Base-by-base conservation (phyloP, 1,284 basidiomycete species). In the Gomphus sp. region DNA sequence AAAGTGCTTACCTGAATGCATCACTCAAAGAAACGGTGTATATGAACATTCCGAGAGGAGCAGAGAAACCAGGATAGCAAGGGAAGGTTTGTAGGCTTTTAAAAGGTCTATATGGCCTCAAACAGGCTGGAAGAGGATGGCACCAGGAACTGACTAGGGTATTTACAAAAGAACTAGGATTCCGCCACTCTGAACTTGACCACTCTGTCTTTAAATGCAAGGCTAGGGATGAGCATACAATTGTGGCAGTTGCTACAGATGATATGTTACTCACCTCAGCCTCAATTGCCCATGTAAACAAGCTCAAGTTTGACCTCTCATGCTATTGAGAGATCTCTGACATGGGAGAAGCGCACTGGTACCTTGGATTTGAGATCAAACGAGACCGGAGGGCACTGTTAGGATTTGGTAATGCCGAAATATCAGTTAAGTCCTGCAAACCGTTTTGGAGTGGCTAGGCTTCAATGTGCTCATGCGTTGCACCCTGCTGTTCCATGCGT, bases 361-460 rank as follows among this genome's bases (percentile, higher is more conserved):
- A 72, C 0, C 64, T 71, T 0, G 69, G 67, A 0, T 66, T 69
- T 41, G 58, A 72, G 53, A 62, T 72, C 37, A 58, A 36, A 4
- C 55, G 61, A 0, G 61, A 70, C 52, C 44, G 58, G 0, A 55
- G 58, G 1, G 34, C 39, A 2, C n/a, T n/a, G n/a, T n/a, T n/a
- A n/a, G n/a, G n/a, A n/a, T n/a, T n/a, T n/a, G n/a, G n/a, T n/a
- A n/a, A n/a, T n/a, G n/a, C n/a, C n/a, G n/a, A n/a, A n/a, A n/a
- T n/a, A n/a, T n/a, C n/a, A n/a, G n/a, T n/a, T n/a, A n/a, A n/a
- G n/a, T n/a, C n/a, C n/a, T n/a, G n/a, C n/a, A n/a, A n/a, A n/a
- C n/a, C n/a, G n/a, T n/a, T n/a, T n/a, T n/a, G n/a, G n/a, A n/a
- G n/a, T n/a, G n/a, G n/a, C n/a, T n/a, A n/a, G n/a, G n/a, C n/a